Conservation (phyloP, 2,329 filamentous ascomycete species). For the Byssoonygena ceratinophila region DNA sequence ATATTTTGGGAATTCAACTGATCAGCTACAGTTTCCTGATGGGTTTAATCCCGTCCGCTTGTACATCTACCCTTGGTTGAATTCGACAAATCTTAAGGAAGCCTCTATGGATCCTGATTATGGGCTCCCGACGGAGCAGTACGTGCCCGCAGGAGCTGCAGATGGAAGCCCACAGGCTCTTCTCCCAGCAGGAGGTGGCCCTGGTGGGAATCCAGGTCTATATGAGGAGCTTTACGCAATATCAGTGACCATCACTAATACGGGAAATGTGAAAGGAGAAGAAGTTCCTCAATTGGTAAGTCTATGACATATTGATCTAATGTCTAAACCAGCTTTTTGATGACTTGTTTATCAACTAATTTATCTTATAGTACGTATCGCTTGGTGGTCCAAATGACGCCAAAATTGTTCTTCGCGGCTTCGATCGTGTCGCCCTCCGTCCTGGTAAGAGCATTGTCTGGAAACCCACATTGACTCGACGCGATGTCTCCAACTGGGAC, state of each 20-base stretch:
- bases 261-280: conserved; percentile 39
- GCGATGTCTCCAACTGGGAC: conserved; percentile 86
- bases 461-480: conserved; percentile 57
- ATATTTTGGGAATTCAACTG: conserved; percentile 41
- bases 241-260: conserved; percentile 43
- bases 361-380: conserved; percentile 49
- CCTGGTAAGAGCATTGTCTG: conserved; percentile 60
- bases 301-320: background rate
- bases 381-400: conserved; percentile 69
- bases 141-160: conserved; percentile 41
- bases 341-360: background rate
- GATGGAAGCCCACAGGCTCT: conserved; percentile 47
- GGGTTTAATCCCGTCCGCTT: conserved; percentile 41
- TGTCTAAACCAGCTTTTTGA: no score
- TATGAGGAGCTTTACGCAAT: conserved; percentile 44
- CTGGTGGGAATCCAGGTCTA: conserved; percentile 49
- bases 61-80: conserved; percentile 57
- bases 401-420: conserved; percentile 59
- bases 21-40: conserved; percentile 47
- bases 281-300: conserved; percentile 45
- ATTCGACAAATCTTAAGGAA: conserved; percentile 45
- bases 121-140: conserved; percentile 40
- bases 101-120: conserved; percentile 47
- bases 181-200: conserved; percentile 47
- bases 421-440: conserved; percentile 63